Evolutionary conservation across 2,329 filamentous ascomycete species (phyloP), one percentile per base, ranked within the genome.

Genomic region (Fusarium sp.): DNA sequence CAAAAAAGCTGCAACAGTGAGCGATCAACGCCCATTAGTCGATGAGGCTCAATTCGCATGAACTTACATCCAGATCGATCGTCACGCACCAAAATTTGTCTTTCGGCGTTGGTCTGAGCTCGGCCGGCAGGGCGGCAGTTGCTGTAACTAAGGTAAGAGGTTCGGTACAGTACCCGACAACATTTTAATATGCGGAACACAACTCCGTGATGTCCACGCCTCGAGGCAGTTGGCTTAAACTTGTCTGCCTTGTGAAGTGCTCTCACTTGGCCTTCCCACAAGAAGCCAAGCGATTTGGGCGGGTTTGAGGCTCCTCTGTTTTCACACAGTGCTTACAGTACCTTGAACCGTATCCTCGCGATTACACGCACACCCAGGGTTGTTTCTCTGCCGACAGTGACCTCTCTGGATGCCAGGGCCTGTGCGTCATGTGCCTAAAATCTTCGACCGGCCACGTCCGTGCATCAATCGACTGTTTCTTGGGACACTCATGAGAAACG

Each of bases 381-480:
- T 48, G 42, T 59, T 49, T 62, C 64, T 71, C 56, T 75, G 62
- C 68, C 75, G 67, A 69, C 44, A 58, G 59, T 63, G 59, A 75
- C 70, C 75, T 69, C 56, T 61, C 26, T 62, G 44, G 28, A 57
- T 59, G 67, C 63, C 55, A 49, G 56, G 26, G 45, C 45, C 75
- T 68, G 63, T 76, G 75, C 62, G 58, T 75, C 75, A 77, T 77
- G 75, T 67, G 75, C 55, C 63, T 60, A 69, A 62, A 48, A 59
- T 38, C 56, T 66, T 59, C 26, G 35, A 74, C 71, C 75, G 75
- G 75, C 75, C 74, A 72, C 66, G 74, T 75, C 75, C 75, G 75
- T 75, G 75, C 75, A 66, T 69, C 38, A 52, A 70, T 76, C 74
- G 75, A 66, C 65, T 64, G 75, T 76, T 77, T 72, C 57, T 68